Evolutionary conservation across 495 filamentous ascomycete species (phyloP).

Genomic region (Rostrohypoxylon terebratum): DNA sequence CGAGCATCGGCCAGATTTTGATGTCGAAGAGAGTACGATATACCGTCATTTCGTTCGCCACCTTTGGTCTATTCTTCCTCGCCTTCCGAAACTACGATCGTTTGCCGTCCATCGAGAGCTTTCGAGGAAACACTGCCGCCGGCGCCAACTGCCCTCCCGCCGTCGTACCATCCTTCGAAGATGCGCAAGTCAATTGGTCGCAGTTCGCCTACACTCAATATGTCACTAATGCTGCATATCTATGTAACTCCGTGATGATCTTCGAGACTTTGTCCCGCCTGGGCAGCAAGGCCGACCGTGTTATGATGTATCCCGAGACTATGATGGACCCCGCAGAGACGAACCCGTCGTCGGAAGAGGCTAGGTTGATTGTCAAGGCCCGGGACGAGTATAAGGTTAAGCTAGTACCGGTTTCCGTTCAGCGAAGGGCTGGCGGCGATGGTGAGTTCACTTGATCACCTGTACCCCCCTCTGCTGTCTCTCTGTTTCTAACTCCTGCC

Average conservation of each 20-base stretch:
- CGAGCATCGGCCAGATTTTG: slow-evolving; percentile 48
- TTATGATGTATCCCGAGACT: slow-evolving; percentile 73
- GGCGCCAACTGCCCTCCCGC: slow-evolving; percentile 44
- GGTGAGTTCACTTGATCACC: slow-evolving; percentile 42
- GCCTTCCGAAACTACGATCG: slow-evolving; percentile 50
- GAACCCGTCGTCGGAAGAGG: slow-evolving; percentile 59
- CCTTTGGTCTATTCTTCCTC: slow-evolving; percentile 45
- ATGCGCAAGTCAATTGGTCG: slow-evolving; percentile 64
- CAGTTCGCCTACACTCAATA: slow-evolving; percentile 78
- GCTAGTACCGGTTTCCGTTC: slow-evolving; percentile 69
- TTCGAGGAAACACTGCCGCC: slow-evolving; percentile 32
- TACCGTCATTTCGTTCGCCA: slow-evolving; percentile 39
- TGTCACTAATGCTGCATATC: slow-evolving; percentile 73
- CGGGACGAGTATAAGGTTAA: slow-evolving; percentile 70
- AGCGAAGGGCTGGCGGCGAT: slow-evolving; percentile 59
- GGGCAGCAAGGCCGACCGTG: slow-evolving; percentile 70
- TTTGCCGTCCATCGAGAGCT: slow-evolving; percentile 45
- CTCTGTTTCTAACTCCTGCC: slow-evolving; percentile 26
- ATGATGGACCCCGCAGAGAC: slow-evolving; percentile 58
- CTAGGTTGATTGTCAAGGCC: slow-evolving; percentile 69
- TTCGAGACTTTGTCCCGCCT: slow-evolving; percentile 72
- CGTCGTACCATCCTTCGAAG: slow-evolving; percentile 44
- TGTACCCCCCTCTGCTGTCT: background rate
- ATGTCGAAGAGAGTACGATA: slow-evolving; percentile 50
- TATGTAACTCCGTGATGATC: slow-evolving; percentile 83